These are phyloP conservation scores for Cyberlindnera nakhonratchasimensis DNA, from an alignment of 805 yeast genomes.

Conservation along the genomic window DNA sequence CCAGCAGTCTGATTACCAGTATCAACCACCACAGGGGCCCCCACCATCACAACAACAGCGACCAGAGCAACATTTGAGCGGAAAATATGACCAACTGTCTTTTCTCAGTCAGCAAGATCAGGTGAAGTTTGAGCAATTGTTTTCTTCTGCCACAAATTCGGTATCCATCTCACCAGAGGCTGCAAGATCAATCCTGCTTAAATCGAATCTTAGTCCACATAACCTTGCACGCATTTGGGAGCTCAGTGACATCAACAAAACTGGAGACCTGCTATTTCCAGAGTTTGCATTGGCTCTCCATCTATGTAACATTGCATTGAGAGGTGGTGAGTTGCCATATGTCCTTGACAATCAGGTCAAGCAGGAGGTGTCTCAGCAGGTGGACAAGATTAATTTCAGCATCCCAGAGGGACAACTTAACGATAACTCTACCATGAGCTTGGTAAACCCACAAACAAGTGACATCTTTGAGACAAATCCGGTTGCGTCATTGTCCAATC, in stretches of 20 bases:
- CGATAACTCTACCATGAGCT: constrained; percentile 4
- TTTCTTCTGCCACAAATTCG: constrained; percentile 67
- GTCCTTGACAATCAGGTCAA: constrained; percentile 65
- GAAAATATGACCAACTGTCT: constrained; percentile 49
- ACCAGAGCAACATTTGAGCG: not conserved
- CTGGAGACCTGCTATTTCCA: constrained; percentile 85
- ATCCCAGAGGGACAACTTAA: constrained; percentile 50
- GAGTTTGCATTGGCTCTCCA: constrained; percentile 93
- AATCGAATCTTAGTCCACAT: constrained; percentile 73
- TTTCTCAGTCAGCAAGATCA: constrained; percentile 85
- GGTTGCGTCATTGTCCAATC: constrained; percentile 15
- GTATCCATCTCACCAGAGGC: constrained; percentile 61
- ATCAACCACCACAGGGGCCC: not conserved
- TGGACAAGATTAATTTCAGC: constrained; percentile 79
- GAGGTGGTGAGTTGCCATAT: constrained; percentile 75
- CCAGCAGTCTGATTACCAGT: constrained; percentile 3
- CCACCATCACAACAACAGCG: constrained; percentile 1
- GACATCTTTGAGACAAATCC: constrained; percentile 32
- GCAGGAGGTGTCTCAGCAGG: constrained; percentile 82
- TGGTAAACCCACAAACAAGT: not conserved
- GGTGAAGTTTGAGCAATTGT: constrained; percentile 75
- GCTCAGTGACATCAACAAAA: constrained; percentile 78
- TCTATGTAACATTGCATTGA: constrained; percentile 70
- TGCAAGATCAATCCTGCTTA: constrained; percentile 74
- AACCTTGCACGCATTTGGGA: constrained; percentile 87